Evolutionary conservation across 192 early-diverging fungal species (phyloP).

Genomic region (Podila verticillata): DNA sequence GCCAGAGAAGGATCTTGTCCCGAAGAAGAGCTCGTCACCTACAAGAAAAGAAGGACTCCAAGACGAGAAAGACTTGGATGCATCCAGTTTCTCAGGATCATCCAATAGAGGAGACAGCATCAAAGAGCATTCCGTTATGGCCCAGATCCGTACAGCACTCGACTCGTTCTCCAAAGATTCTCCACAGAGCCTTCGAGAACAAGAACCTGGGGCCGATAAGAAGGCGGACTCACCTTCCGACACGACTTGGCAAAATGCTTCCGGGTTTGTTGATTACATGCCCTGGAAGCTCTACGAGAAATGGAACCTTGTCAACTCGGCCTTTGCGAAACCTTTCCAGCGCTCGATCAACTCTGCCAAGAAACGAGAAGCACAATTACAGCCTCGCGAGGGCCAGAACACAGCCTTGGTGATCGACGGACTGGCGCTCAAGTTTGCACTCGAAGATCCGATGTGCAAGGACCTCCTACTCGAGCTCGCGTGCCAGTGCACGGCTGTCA

Average conservation of each 20-base stretch:
- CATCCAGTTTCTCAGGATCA: too few species aligned
- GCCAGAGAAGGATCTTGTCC: neutral
- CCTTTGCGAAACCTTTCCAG: neutral
- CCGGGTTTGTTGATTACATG: neutral
- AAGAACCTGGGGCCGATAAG: neutral
- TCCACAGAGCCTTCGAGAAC: neutral
- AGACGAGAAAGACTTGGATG: neutral
- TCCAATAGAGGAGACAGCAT: neutral
- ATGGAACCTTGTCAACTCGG: neutral
- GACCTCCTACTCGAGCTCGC: conserved; percentile 61
- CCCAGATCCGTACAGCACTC: neutral
- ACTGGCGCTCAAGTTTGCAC: conserved; percentile 61
- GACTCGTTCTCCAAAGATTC: neutral
- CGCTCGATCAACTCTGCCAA: conserved; percentile 1
- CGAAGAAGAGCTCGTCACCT: neutral
- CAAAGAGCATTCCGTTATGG: conserved; percentile 1
- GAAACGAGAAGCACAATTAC: conserved; percentile 5
- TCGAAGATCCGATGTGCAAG: conserved; percentile 59
- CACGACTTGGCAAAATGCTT: too few species aligned
- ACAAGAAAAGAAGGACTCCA: neutral
- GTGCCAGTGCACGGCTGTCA: conserved; percentile 68
- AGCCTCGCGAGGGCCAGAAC: neutral
- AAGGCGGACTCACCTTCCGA: neutral
- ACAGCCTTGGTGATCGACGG: conserved; percentile 79
- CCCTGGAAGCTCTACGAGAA: conserved; percentile 6